Evolutionary conservation across 495 filamentous ascomycete genomes (phyloP), one percentile per base, ranked within the genome.

Genomic region (Diplogelasinospora grovesii): DNA sequence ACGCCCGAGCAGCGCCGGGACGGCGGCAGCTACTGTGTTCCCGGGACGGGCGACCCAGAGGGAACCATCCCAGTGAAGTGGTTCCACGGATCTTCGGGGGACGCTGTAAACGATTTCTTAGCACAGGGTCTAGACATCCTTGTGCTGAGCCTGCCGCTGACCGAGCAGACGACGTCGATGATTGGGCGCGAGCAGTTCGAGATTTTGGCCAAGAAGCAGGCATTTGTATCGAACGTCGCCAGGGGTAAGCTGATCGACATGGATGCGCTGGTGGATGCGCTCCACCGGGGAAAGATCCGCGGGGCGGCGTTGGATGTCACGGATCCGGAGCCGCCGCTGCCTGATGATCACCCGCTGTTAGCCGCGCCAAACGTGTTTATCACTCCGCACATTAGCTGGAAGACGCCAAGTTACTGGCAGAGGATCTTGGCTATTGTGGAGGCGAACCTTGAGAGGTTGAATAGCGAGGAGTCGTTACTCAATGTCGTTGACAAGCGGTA

Each of bases 261-360:
- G 33, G 71, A 76, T 10, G 84, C 77, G 3, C 53, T 95, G 21
- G 65, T 90, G 8, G 64, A 61, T 0, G 78, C 86, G 3, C 59
- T 87, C 9, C 67, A 81, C 41, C 56, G 61, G 6, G 72, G 61
- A 1, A 70, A 66, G 13, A 60, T 95, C 33, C 68, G 77, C 18
- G 87, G 85, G 15, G 77, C 87, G 8, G 85, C 85, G 30, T 57
- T 94, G 28, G 89, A 95, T 63, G 89, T 94, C 0, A 86, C 87
- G 26, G 86, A 92, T 39, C 86, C 86, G 1, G 89, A 95, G 53
- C 88, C 88, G n/a, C n/a, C n/a, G 0, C 54, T 95, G 49, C 83
- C 85, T 0, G 45, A 64, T 19, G 79, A 82, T 8, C 73, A 81
- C 58, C 74, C 79, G 41, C 57, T 95, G 23, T 93, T 85, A 78